Base-by-base conservation (phyloP, 129 eudicot species). In the Flaveria bidentis region DNA sequence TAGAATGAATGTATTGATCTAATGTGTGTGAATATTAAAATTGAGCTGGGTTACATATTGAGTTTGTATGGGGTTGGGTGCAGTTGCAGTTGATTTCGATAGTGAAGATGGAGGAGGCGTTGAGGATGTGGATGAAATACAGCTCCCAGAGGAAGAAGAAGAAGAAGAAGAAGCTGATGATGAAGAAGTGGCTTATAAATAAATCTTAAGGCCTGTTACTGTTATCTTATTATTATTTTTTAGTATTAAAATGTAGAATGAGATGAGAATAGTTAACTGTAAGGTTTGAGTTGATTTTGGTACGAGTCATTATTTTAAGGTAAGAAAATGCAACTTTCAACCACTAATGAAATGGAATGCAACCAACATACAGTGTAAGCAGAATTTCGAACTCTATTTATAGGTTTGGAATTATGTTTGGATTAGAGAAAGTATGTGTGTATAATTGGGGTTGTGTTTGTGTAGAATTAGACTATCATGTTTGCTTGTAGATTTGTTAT, bases 41-140 rank as follows among this genome's bases (percentile, higher is more conserved):
- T 9, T 45, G 50, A 45, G 50, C 8, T 45, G 13, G 13, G 13
- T 8, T 11, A 45, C 50, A 45, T 45, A 11, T 18, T 17, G 25
- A 56, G 14, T 56, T 56, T 56, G 62, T 72, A 25, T 69, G 50
- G 77, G 25, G 76, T 26, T 61, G 5, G 13, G 3, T 83, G 69
- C 80, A 87, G 96, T 78, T 23, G 80, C 86, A 23, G 14, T 73
- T 67, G 80, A 74, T 69, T 53, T 76, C 67, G 75, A 80, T 25
- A 82, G 74, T 67, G 92, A 92, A 82, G 97, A 89, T 22, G 90
- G 85, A 53, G 89, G 88, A 53, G 89, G 88, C 63, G 66, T 85
- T 77, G 96, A 87, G 23, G 98, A 92, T 78, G 84, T 71, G 47
- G 96, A 87, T 78, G 98, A 92, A 70, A 73, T 76, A 67, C 57